Evolutionary conservation across 768 basidiomycete genomes (phyloP), one percentile per base, ranked within the genome.

Genomic region (Pisolithus marmoratus): DNA sequence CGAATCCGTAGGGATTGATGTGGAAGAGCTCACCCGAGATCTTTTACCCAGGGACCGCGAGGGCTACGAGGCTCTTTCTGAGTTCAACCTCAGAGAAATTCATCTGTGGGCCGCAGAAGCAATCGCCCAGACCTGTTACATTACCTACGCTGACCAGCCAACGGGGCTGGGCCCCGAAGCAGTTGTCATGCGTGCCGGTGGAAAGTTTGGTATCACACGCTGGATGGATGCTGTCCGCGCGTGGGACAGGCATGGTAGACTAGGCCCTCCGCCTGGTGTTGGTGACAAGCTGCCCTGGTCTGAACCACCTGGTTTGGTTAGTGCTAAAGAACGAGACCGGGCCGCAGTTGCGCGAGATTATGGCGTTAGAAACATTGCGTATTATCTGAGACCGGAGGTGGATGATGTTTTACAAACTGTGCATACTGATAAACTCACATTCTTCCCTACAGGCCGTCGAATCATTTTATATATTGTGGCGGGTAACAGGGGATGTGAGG

Each of bases 71-170:
- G 68, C 60, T 2, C 69, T 84, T 9, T 61, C 69, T 14, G 64
- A 61, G 9, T 79, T 79, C 56, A 73, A 80, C 54, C 73, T 85
- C n/a, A 74, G 74, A 44, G 74, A 84, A n/a, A 62, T 85, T 26
- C 86, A 89, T 61, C 69, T 80, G 49, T 89, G 85, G 82, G 87
- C 83, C 4, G 88, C 87, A 2, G 77, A 87, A 61, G 87, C 87
- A 17, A 72, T 90, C 23, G 83, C 84, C 29, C 77, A 85, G 61
- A 84, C 76, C 14, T 90, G 87, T 62, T 88, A 80, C 70, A 60
- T 82, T 24, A 76, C 79, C 46, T 90, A 89, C 60, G 84, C 82
- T 1, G 87, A 90, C 60, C 79, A 84, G 61, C 76, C 80, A 6
- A 74, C 78, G 3, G 87, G 88, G 3, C 65, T 90, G 27, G 84